These are phyloP conservation scores for Clonostachys rhizophaga DNA, from an alignment of 2,329 filamentous ascomycete species.

Conservation along the genomic window DNA sequence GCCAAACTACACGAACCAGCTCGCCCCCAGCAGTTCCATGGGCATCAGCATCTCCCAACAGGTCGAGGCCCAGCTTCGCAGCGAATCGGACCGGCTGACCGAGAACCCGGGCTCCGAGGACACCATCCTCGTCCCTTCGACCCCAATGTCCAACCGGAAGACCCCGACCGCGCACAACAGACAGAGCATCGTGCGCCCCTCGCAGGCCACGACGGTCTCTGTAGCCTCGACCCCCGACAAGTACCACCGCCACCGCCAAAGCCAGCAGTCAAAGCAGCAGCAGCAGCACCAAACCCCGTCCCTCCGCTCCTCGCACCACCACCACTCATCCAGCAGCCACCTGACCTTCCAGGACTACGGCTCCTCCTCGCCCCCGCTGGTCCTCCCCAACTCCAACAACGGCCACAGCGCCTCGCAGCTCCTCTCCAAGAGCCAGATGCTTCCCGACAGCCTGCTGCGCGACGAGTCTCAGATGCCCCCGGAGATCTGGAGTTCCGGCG, in stretches of 20 bases:
- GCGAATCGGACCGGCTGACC: conserved; percentile 35
- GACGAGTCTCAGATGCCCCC: conserved; percentile 21
- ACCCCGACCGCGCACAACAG: background rate
- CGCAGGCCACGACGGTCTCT: conserved; percentile 30
- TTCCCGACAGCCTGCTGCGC: conserved; percentile 39
- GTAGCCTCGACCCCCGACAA: conserved; percentile 24
- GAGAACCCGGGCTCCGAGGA: conserved; percentile 17
- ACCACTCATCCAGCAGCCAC: conserved; percentile 1
- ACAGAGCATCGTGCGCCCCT: conserved; percentile 12
- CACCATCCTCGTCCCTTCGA: conserved; percentile 4
- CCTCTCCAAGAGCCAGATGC: conserved; percentile 44
- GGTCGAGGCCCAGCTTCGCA: conserved; percentile 43
- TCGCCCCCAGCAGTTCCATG: conserved; percentile 23
- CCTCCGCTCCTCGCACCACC: background rate
- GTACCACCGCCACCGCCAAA: background rate
- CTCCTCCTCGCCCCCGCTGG: conserved; percentile 8
- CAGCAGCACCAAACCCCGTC: background rate
- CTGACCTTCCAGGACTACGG: conserved; percentile 15
- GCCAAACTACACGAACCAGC: conserved; percentile 3
- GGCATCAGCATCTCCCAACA: conserved; percentile 41
- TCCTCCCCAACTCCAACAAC: conserved; percentile 5
- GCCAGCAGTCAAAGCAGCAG: background rate
- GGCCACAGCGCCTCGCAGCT: conserved; percentile 34
- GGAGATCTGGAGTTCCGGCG: conserved; percentile 28
- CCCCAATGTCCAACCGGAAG: conserved; percentile 1